These are phyloP conservation scores for Lantana camara DNA, from an alignment of 257 asterid species.

Conservation along the genomic window DNA sequence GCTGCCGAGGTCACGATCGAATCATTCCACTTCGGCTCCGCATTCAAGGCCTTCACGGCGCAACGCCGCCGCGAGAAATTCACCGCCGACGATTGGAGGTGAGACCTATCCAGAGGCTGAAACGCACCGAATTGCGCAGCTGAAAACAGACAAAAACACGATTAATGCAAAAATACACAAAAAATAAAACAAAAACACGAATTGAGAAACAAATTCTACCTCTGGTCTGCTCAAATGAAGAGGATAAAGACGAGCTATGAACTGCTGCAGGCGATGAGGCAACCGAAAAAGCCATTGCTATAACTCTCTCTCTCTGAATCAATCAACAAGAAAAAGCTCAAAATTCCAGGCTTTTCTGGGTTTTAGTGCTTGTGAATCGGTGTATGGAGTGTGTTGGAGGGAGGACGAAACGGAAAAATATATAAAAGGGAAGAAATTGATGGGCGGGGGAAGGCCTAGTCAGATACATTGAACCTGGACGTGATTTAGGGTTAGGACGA, in stretches of 20 bases:
- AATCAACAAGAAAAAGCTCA: not conserved
- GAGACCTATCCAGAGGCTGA: constrained; percentile 53
- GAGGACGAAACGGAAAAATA: constrained; percentile 18
- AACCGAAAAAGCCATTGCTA: constrained; percentile 58
- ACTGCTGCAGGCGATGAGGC: constrained; percentile 53
- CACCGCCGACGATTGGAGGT: constrained; percentile 33
- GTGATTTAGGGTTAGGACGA: constrained; percentile 30
- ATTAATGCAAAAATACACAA: not conserved
- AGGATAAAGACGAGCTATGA: constrained; percentile 41
- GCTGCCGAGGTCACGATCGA: constrained; percentile 45
- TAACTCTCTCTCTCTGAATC: not conserved
- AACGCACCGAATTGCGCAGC: constrained; percentile 40
- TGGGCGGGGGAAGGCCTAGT: constrained; percentile 21
- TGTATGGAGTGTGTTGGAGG: not conserved
- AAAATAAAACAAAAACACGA: not conserved
- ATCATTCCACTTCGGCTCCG: constrained; percentile 42
- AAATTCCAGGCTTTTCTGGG: not conserved
- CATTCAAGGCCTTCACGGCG: constrained; percentile 35
- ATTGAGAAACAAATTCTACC: constrained; percentile 35
- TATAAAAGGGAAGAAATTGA: constrained; percentile 19
- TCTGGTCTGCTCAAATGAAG: constrained; percentile 46
- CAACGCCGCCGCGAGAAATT: constrained; percentile 38
- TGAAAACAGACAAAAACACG: constrained; percentile 2
- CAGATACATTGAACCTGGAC: constrained; percentile 83
- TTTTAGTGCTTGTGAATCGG: not conserved